Evolutionary conservation across 23 red algal species (phyloP).

Genomic region (Gracilaria gracilis): DNA sequence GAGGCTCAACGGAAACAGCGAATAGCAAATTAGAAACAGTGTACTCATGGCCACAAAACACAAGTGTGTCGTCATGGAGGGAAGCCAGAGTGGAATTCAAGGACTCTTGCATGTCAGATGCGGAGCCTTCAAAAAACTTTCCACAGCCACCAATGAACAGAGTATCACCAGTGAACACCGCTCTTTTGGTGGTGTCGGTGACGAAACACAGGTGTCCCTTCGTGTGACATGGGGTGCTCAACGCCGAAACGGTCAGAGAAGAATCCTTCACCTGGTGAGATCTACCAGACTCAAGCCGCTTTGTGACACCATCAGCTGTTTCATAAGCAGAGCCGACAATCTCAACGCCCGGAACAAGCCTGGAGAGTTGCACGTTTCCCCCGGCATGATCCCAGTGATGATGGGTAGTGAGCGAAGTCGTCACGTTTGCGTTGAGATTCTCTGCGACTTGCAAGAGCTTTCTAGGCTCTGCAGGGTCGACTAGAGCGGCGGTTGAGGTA

Average conservation of each 20-base stretch:
- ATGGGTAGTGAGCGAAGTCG: constrained; percentile 84
- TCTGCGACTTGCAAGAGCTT: constrained; percentile 70
- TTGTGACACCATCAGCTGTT: constrained; percentile 59
- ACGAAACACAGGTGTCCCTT: constrained; percentile 92
- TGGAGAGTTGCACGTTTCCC: constrained; percentile 87
- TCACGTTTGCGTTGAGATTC: constrained; percentile 48
- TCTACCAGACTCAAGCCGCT: constrained; percentile 68
- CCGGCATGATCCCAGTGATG: constrained; percentile 98
- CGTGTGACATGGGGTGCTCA: constrained; percentile 97
- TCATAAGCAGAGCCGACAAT: constrained; percentile 86
- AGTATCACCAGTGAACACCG: constrained; percentile 97
- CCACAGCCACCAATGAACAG: constrained; percentile 98
- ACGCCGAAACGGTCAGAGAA: constrained; percentile 43
- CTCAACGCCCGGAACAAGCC: constrained; percentile 68
- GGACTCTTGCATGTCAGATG: constrained; percentile 81
- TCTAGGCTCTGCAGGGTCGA: constrained; percentile 86
- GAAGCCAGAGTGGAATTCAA: constrained; percentile 67
- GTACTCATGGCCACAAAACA: constrained; percentile 99
- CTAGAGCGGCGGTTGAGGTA: constrained; percentile 68
- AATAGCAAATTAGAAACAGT: constrained; percentile 94
- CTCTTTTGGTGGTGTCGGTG: constrained; percentile 41
- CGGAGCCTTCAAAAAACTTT: constrained; percentile 94
- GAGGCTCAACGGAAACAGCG: constrained; percentile 82
- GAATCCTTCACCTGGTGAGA: constrained; percentile 51
- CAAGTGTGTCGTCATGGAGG: constrained; percentile 74